phyloP scores from a whole-genome alignment of 768 basidiomycete genomes.

The Clavulina sp. region DNA sequence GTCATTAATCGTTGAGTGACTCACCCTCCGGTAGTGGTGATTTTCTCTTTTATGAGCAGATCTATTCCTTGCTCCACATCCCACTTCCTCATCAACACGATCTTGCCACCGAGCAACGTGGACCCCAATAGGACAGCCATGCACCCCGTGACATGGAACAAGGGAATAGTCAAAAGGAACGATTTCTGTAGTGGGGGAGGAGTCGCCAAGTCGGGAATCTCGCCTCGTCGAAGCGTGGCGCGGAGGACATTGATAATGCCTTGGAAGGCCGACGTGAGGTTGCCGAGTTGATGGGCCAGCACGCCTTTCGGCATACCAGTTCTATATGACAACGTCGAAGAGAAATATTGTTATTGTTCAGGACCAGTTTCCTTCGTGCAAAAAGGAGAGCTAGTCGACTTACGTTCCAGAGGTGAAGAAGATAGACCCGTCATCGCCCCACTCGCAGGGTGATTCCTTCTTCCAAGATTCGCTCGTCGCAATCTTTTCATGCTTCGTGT shows the following conservation, averaged over 20 bases:
- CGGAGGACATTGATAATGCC: no score
- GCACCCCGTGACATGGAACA: constrained; percentile 50
- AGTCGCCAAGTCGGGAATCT: no score
- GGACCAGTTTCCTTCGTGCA: not conserved
- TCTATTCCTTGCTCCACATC: constrained; percentile 29
- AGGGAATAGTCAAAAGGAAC: constrained; percentile 19
- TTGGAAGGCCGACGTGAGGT: constrained; percentile 36
- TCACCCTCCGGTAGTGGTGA: constrained; percentile 34
- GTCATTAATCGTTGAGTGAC: not conserved
- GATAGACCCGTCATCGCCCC: constrained; percentile 43
- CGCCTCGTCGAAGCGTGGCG: no score
- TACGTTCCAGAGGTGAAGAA: constrained; percentile 45
- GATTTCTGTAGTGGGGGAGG: not conserved
- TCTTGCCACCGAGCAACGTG: constrained; percentile 29
- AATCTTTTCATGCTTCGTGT: no score
- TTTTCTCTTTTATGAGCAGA: constrained; percentile 35
- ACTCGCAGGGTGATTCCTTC: constrained; percentile 22
- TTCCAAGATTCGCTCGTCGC: constrained; percentile 13
- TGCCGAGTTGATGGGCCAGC: constrained; percentile 44
- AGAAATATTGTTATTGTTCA: no score
- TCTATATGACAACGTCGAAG: no score
- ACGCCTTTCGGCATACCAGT: constrained; percentile 52
- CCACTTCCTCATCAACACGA: constrained; percentile 41
- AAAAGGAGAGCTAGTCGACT: constrained; percentile 10
- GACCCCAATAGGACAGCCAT: constrained; percentile 28